These are phyloP conservation scores for Oenanthe javanica DNA, from an alignment of 140 eudicot genomes.

Conservation along the genomic window DNA sequence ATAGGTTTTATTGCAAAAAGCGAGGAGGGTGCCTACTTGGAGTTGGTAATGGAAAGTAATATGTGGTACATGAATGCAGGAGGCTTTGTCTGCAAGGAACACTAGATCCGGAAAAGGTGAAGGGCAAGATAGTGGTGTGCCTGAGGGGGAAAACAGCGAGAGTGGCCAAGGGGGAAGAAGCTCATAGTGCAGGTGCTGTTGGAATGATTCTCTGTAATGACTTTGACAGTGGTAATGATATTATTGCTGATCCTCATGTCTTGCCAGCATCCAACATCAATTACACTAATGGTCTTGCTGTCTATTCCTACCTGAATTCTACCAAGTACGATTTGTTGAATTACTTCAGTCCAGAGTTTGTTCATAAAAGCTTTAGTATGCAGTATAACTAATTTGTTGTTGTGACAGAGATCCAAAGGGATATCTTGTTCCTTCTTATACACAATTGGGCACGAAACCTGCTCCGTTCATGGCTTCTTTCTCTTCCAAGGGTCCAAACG, in stretches of 20 bases:
- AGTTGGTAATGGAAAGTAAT: not conserved
- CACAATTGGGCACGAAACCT: conserved; percentile 7
- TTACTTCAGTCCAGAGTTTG: not conserved
- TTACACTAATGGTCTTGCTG: conserved; percentile 20
- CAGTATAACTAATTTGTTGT: not conserved
- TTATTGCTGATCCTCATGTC: conserved; percentile 25
- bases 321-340: conserved; percentile 18
- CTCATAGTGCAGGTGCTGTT: conserved; percentile 30
- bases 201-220: conserved; percentile 35
- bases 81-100: conserved; percentile 21
- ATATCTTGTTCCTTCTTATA: conserved; percentile 9
- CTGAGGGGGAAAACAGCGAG: conserved; percentile 17
- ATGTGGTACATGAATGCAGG: conserved; percentile 11
- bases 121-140: conserved; percentile 38
- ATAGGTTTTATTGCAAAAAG: not conserved
- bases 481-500: conserved; percentile 32
- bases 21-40: not conserved
- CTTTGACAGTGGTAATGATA: conserved; percentile 13
- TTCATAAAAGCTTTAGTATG: not conserved
- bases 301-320: conserved; percentile 29
- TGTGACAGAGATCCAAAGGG: conserved; percentile 20
- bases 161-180: conserved; percentile 23
- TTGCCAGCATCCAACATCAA: conserved; percentile 29
- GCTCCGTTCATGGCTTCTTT: conserved; percentile 30
- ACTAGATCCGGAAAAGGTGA: conserved; percentile 31